phyloP scores from a whole-genome alignment of 1,284 basidiomycete genomes.

The Polyporus tsugae region DNA sequence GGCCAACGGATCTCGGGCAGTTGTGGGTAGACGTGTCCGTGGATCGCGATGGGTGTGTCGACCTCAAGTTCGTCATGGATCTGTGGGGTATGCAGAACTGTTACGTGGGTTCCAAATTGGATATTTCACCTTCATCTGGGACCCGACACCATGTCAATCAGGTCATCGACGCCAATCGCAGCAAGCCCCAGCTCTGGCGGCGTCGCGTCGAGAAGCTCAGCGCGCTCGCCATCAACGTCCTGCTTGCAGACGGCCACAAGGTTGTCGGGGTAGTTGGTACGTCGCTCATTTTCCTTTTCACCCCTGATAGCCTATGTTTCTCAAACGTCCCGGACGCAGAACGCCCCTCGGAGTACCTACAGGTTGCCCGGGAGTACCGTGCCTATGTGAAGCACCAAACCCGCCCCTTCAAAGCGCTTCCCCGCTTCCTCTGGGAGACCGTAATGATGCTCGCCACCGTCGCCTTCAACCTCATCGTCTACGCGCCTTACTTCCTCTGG shows the following conservation, averaged over 20 bases:
- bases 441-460: constrained; percentile 22
- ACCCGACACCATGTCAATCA: neutral
- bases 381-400: neutral
- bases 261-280: constrained; percentile 26
- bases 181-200: constrained; percentile 5
- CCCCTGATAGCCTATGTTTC: neutral
- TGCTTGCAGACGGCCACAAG: constrained; percentile 12
- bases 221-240: constrained; percentile 17
- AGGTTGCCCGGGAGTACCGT: constrained; percentile 17
- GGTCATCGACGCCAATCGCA: constrained; percentile 19
- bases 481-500: neutral
- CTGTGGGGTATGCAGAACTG: constrained; percentile 31
- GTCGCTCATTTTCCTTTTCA: neutral
- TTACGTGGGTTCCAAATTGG: constrained; percentile 17
- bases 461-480: neutral
- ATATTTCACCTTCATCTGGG: neutral
- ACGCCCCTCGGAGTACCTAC: constrained; percentile 13
- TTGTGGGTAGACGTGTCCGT: constrained; percentile 21
- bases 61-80: constrained; percentile 18
- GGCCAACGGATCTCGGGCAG: constrained; percentile 20
- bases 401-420: neutral
- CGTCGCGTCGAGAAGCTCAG: constrained; percentile 18
- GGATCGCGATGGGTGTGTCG: constrained; percentile 17
- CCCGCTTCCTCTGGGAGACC: neutral
- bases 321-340: constrained; percentile 7